Evolutionary conservation across 495 filamentous ascomycete species (phyloP).

Genomic region (Cryomyces minteri): DNA sequence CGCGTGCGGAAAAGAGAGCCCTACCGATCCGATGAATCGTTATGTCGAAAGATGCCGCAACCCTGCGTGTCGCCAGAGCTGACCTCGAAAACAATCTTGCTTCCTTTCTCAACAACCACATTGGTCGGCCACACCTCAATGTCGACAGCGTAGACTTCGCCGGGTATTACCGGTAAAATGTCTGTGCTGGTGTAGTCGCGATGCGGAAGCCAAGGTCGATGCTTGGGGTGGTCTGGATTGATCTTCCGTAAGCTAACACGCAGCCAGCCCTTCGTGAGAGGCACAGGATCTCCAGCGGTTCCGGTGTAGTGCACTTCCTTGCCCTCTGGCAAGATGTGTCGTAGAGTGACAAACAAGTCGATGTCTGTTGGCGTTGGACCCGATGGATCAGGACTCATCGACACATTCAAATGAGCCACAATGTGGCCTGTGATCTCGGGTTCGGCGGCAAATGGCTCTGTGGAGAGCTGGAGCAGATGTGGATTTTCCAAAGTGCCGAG

Average conservation of each 20-base stretch:
- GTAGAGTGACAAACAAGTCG: conserved; percentile 45
- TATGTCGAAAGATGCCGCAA: conserved; percentile 36
- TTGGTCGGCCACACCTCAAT: conserved; percentile 56
- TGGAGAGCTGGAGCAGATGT: conserved; percentile 32
- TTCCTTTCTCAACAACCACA: conserved; percentile 36
- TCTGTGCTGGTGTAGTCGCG: conserved; percentile 42
- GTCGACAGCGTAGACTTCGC: conserved; percentile 41
- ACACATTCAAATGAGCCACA: conserved; percentile 40
- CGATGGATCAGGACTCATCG: conserved; percentile 24
- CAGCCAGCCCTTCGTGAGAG: conserved; percentile 37
- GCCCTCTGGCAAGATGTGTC: conserved; percentile 33
- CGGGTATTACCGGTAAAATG: conserved; percentile 31
- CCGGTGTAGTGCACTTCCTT: conserved; percentile 50
- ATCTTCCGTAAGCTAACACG: conserved; percentile 35
- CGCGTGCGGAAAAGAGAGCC: background rate
- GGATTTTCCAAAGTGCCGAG: conserved; percentile 31
- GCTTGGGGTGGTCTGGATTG: conserved; percentile 27
- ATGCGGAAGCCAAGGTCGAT: conserved; percentile 34
- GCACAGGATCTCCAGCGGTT: conserved; percentile 30
- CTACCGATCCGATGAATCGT: conserved; percentile 26
- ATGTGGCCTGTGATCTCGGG: conserved; percentile 51
- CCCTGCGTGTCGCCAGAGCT: conserved; percentile 42
- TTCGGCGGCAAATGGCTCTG: conserved; percentile 31
- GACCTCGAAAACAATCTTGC: conserved; percentile 38
- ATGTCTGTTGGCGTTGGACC: conserved; percentile 30